phyloP scores from a whole-genome alignment of 305 asterid species.

The Fraxinus ornus region DNA sequence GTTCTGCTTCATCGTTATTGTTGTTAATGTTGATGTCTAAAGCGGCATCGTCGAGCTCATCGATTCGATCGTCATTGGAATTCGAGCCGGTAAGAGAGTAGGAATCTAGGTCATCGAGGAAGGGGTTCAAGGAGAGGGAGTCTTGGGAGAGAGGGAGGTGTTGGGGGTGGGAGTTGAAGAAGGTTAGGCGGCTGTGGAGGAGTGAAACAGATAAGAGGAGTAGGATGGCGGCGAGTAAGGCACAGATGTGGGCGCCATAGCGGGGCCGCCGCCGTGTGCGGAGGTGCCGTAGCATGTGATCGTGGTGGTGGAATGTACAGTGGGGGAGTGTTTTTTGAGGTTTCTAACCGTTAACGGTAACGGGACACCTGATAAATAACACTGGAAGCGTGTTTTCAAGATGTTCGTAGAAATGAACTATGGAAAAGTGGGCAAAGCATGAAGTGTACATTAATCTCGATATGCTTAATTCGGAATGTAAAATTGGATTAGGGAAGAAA shows the following conservation, averaged over 20 bases:
- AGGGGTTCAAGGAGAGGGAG: constrained; percentile 48
- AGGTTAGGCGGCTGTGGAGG: constrained; percentile 77
- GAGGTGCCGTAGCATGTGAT: constrained; percentile 37
- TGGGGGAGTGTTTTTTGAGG: background rate
- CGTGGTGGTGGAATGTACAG: background rate
- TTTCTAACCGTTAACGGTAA: background rate
- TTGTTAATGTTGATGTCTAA: constrained; percentile 32
- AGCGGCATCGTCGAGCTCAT: constrained; percentile 68
- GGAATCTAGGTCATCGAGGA: constrained; percentile 66
- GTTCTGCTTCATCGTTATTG: constrained; percentile 39
- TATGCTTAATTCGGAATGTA: background rate
- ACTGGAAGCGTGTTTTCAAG: background rate
- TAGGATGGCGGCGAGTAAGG: constrained; percentile 59
- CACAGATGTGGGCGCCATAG: constrained; percentile 64
- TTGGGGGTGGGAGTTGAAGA: constrained; percentile 46
- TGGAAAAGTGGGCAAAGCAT: background rate
- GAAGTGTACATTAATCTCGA: background rate
- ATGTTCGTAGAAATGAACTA: background rate
- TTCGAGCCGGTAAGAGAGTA: constrained; percentile 44
- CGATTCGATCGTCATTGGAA: constrained; percentile 75
- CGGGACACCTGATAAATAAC: background rate
- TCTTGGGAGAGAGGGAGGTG: constrained; percentile 48
- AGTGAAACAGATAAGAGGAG: constrained; percentile 82
- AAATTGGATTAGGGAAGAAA: background rate
- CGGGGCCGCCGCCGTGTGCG: constrained; percentile 82